Conservation (phyloP, 2,329 filamentous ascomycete genomes). For the Trichoderma brevicompactum region DNA sequence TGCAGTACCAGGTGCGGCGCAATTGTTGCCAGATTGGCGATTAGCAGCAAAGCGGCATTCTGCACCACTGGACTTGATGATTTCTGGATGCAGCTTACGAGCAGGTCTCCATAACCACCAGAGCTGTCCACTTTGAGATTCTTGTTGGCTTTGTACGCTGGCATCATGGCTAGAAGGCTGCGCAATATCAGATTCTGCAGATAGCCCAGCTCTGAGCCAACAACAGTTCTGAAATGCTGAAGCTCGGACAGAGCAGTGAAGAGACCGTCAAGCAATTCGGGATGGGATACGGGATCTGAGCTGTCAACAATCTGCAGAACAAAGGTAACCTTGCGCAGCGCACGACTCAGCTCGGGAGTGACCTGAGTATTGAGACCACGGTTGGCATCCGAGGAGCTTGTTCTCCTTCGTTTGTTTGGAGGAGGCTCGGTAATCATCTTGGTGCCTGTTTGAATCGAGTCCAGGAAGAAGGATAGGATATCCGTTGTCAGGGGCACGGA, state of each 20-base stretch:
- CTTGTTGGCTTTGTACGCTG: slow-evolving; percentile 68
- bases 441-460: slow-evolving; percentile 73
- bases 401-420: slow-evolving; percentile 77
- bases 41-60: slow-evolving; percentile 84
- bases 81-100: slow-evolving; percentile 92
- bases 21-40: slow-evolving; percentile 83
- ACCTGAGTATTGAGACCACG: slow-evolving; percentile 63
- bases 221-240: slow-evolving; percentile 79
- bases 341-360: slow-evolving; percentile 66
- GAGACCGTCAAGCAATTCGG: slow-evolving; percentile 75
- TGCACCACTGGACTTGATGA: slow-evolving; percentile 92
- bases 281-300: slow-evolving; percentile 74
- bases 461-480: slow-evolving; percentile 72
- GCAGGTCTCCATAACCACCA: slow-evolving; percentile 81
- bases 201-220: slow-evolving; percentile 87
- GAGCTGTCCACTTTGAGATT: slow-evolving; percentile 73
- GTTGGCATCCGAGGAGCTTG: slow-evolving; percentile 71
- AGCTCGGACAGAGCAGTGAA: slow-evolving; percentile 87
- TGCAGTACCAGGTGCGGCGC: slow-evolving; percentile 91
- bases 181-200: slow-evolving; percentile 83
- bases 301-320: slow-evolving; percentile 87
- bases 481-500: slow-evolving; percentile 74
- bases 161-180: slow-evolving; percentile 82
- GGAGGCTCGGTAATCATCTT: slow-evolving; percentile 73
- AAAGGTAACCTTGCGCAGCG: slow-evolving; percentile 78